These are phyloP conservation scores for Candida frijolesensis DNA, from an alignment of 1,139 yeast genomes.

Conservation along the genomic window DNA sequence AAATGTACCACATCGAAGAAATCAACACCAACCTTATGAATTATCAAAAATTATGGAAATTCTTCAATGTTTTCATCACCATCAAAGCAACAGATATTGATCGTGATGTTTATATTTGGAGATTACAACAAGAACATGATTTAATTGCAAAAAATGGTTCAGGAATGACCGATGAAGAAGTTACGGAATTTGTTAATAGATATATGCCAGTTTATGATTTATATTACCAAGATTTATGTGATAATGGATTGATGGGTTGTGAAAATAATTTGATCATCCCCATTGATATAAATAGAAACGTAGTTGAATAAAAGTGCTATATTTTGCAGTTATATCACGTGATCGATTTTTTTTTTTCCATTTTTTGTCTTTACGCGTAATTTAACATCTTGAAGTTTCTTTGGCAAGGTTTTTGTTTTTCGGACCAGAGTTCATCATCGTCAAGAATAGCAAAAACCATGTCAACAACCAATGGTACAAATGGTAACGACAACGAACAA, in stretches of 20 bases:
- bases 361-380: background rate
- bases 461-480: background rate
- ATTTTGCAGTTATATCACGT: background rate
- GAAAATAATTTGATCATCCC: slow-evolving; percentile 10
- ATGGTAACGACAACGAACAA: background rate
- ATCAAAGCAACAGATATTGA: slow-evolving; percentile 55
- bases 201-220: slow-evolving; percentile 86
- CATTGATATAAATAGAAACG: slow-evolving; percentile 13
- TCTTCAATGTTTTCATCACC: slow-evolving; percentile 62
- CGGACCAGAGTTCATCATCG: background rate
- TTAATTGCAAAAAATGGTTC: slow-evolving; percentile 54
- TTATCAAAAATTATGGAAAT: slow-evolving; percentile 61
- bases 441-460: background rate
- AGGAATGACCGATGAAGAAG: slow-evolving; percentile 82
- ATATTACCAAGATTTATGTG: slow-evolving; percentile 53
- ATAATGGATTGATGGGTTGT: slow-evolving; percentile 9
- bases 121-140: slow-evolving; percentile 80
- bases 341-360: background rate
- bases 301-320: background rate
- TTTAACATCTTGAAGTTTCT: background rate
- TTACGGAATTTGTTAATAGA: slow-evolving; percentile 67
- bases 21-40: slow-evolving; percentile 52
- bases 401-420: background rate
- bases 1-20: slow-evolving; percentile 31
- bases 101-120: slow-evolving; percentile 74